Percentiles rank a stretch among this genome's conserved stretches.
These are phyloP conservation scores for Paecilomyces formosus DNA, from an alignment of 2,329 filamentous ascomycete species.

Conservation along the genomic window DNA sequence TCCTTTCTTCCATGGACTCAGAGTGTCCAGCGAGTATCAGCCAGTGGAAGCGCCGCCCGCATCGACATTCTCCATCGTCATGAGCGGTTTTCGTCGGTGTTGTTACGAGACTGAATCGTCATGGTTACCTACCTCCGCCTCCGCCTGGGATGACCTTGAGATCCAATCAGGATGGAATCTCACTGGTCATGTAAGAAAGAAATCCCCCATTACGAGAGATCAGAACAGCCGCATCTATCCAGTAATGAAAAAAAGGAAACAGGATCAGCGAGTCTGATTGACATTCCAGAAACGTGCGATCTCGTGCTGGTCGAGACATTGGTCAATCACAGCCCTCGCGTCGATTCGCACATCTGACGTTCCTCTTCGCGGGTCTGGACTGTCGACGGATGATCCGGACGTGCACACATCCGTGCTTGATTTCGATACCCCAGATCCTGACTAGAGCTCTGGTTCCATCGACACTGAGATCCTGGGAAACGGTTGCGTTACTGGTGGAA, in stretches of 20 bases:
- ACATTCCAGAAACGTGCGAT: neutral
- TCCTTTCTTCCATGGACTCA: too few species aligned
- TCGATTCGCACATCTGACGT: neutral
- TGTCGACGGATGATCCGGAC: neutral
- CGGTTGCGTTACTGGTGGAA: neutral
- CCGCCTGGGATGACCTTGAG: neutral
- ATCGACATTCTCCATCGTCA: neutral
- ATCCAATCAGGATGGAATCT: neutral
- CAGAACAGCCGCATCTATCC: too few species aligned
- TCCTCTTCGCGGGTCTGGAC: neutral
- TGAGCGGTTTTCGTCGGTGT: neutral
- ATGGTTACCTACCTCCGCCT: conserved; percentile 14
- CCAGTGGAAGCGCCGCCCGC: neutral
- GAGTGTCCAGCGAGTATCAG: neutral
- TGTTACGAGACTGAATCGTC: conserved; percentile 13
- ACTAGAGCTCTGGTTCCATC: neutral
- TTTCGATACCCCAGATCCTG: neutral
- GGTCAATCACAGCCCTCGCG: neutral
- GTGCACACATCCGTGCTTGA: neutral
- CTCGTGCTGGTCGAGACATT: neutral
- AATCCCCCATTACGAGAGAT: neutral
- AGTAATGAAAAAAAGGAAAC: neutral
- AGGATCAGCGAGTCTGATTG: neutral
- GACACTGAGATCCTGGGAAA: neutral
- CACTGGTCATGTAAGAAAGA: neutral